Evolutionary conservation across 768 basidiomycete genomes (phyloP).

Genomic region (Auricularia sp.): DNA sequence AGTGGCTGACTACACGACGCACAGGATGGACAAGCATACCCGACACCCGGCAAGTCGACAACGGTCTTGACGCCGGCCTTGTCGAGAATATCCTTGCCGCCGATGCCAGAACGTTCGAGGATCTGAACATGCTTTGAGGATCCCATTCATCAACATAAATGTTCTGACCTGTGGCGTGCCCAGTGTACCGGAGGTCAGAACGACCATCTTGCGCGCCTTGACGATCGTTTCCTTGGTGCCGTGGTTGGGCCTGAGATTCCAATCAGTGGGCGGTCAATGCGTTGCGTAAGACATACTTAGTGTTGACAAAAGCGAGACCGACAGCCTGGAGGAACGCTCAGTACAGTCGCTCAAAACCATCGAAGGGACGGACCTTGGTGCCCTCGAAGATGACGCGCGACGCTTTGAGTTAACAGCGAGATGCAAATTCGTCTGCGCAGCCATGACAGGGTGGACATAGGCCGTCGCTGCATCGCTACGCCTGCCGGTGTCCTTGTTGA

Average conservation of each 20-base stretch:
- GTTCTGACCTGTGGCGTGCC: constrained; percentile 44
- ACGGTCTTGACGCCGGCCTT: constrained; percentile 51
- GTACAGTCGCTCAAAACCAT: background rate
- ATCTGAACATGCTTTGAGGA: constrained; percentile 27
- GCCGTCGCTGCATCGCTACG: constrained; percentile 64
- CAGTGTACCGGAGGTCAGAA: constrained; percentile 54
- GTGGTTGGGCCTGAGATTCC: background rate
- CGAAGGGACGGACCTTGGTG: constrained; percentile 26
- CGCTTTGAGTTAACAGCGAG: constrained; percentile 55
- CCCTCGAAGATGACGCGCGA: constrained; percentile 65
- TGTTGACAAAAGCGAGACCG: constrained; percentile 40
- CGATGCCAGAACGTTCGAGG: constrained; percentile 63
- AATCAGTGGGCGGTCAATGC: background rate
- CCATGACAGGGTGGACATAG: constrained; percentile 64
- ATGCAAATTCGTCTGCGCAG: constrained; percentile 55
- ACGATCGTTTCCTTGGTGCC: constrained; percentile 17
- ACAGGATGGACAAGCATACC: constrained; percentile 16
- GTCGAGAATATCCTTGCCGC: constrained; percentile 26
- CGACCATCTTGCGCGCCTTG: constrained; percentile 55
- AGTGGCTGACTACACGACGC: background rate
- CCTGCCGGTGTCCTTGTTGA: constrained; percentile 62
- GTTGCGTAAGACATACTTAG: background rate
- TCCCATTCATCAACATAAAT: background rate
- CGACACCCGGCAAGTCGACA: constrained; percentile 61
- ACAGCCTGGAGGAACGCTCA: constrained; percentile 30